phyloP scores from a whole-genome alignment of 495 filamentous ascomycete species.

The Rhypophila decipiens region DNA sequence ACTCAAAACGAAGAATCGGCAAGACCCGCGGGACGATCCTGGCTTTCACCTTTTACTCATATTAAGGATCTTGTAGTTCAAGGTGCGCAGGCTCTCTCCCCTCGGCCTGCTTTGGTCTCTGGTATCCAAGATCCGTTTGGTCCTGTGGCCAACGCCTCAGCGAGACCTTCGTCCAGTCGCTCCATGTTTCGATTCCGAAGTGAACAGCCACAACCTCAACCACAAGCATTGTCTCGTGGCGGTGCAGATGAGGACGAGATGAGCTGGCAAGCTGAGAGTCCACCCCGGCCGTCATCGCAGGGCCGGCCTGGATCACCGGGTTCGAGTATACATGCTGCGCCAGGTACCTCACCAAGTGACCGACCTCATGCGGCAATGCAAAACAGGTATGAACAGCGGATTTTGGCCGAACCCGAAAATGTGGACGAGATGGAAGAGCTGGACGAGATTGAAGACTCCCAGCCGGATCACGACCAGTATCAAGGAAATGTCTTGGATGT shows the following conservation, averaged over 20 bases:
- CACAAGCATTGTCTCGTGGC: conserved; percentile 7
- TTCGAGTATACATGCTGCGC: conserved; percentile 4
- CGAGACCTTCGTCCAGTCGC: conserved; percentile 9
- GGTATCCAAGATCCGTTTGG: conserved; percentile 29
- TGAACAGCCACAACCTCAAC: conserved; percentile 6
- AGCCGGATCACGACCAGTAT: not conserved
- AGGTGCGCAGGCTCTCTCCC: conserved; percentile 21
- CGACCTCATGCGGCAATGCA: conserved; percentile 8
- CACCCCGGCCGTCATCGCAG: not conserved
- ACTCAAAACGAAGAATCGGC: not conserved
- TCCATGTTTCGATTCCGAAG: conserved; percentile 15
- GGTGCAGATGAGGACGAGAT: conserved; percentile 19
- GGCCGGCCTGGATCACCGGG: conserved; percentile 4
- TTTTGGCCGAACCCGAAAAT: not conserved
- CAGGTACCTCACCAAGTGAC: conserved; percentile 6
- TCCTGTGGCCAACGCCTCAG: conserved; percentile 15
- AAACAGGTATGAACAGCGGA: conserved; percentile 5
- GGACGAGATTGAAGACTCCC: not conserved
- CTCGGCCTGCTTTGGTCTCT: conserved; percentile 7
- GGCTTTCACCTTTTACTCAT: conserved; percentile 18
- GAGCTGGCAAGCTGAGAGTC: conserved; percentile 23
- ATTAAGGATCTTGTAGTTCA: conserved; percentile 21
- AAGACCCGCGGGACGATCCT: conserved; percentile 12
- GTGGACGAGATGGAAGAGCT: not conserved
- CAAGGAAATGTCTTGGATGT: not conserved